Evolutionary conservation across 73 alveolate genomes (phyloP), one percentile per base, ranked within the genome.

Genomic region (Tetrahymena malaccensis): DNA sequence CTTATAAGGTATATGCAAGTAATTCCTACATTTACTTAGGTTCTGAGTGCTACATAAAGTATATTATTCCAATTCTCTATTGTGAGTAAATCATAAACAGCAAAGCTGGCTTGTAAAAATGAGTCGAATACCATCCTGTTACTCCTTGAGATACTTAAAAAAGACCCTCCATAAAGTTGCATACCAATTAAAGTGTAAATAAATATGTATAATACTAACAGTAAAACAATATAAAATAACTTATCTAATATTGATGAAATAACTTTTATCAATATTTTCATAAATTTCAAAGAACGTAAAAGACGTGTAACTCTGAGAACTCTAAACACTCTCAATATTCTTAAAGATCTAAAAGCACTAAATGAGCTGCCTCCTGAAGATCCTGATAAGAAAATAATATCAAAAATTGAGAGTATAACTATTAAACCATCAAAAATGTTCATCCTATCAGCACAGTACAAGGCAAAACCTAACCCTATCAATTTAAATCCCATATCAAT

Each of bases 221-320:
- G 97, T 94, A 98, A 50, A 11, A 97, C 94, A 57, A 98, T 93
- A 95, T 96, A 97, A 33, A 98, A 40, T 84, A 96, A 94, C 34
- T 96, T 44, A 85, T 97, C 96, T 34, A 96, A 37, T 12, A 98
- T 94, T 55, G 97, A 95, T 33, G 96, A 84, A 16, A 98, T 96
- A 34, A 97, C 98, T 34, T 96, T 96, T 6, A 97, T 94, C 37
- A 98, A 96, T 85, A 96, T 94, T 94, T 94, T 96, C 99, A 98
- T 98, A n/a, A 98, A 97, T 57, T 97, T 93, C 44, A 98, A 89
- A 31, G 98, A 96, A 94, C 98, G 93, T 40, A 98, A 94, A n/a
- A 97, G 94, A n/a, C 98, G 94, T 34, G 99, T 98, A 10, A 98
- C 98, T 96, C 99, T 95, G 27, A 98, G 94, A 38, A 98, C 99